A percentile compares a stretch with the other conserved stretches of the same genome.
phyloP scores from a whole-genome alignment of 164 flowering plant genomes.

The Aristolochia californica region DNA sequence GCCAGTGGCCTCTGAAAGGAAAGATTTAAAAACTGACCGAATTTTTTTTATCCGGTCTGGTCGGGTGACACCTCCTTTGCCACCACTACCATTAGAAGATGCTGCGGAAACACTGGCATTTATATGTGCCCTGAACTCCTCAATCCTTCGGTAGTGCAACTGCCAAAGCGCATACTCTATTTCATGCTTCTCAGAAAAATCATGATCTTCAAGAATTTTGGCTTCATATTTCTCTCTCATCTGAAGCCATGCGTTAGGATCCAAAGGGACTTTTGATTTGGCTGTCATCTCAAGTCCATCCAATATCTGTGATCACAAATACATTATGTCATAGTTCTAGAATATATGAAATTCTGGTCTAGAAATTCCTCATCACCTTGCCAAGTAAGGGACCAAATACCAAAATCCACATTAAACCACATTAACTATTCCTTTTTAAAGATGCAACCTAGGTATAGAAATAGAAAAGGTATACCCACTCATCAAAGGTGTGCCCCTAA shows the following conservation, averaged over 20 bases:
- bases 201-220: constrained; percentile 80
- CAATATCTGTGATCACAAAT: constrained; percentile 7
- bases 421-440: too few relatives aligned
- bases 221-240: constrained; percentile 94
- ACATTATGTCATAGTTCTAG: constrained; percentile 67
- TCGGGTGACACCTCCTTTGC: constrained; percentile 37
- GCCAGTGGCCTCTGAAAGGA: constrained; percentile 95
- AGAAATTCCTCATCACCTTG: not conserved
- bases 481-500: too few relatives aligned
- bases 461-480: too few relatives aligned
- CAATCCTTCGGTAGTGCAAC: constrained; percentile 78
- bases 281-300: constrained; percentile 57
- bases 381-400: not conserved
- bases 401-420: too few relatives aligned
- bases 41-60: constrained; percentile 65
- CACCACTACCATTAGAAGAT: constrained; percentile 43
- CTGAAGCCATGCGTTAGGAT: constrained; percentile 81
- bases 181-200: constrained; percentile 76
- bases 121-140: constrained; percentile 65
- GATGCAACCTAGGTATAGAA: too few relatives aligned
- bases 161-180: constrained; percentile 92
- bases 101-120: constrained; percentile 45
- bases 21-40: constrained; percentile 67
- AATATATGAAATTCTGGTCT: not conserved
- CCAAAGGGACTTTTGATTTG: constrained; percentile 64